Percentiles rank a stretch among this genome's conserved stretches.
Conservation (phyloP, 1,139 yeast species). For the Chernovozyma aurita region DNA sequence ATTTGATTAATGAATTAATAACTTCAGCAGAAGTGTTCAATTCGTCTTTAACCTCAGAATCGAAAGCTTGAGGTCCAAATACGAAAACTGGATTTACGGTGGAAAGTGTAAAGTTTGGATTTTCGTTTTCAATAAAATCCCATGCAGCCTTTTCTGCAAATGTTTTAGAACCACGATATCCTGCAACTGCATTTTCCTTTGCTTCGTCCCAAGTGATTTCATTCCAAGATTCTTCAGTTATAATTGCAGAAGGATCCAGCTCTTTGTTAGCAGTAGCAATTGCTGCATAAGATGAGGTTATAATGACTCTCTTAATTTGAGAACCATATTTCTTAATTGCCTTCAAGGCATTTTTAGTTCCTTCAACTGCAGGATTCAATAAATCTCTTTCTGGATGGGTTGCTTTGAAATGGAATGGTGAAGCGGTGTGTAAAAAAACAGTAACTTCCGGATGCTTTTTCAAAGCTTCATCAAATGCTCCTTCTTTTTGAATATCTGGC, state of each 20-base stretch:
- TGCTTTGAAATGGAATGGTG: conserved; percentile 31
- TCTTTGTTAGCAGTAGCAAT: conserved; percentile 13
- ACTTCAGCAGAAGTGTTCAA: conserved; percentile 17
- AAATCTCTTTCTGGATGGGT: conserved; percentile 36
- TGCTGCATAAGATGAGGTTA: conserved; percentile 14
- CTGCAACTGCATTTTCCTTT: conserved; percentile 15
- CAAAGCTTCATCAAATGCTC: conserved; percentile 33
- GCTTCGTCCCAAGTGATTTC: conserved; percentile 18
- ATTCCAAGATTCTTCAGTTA: conserved; percentile 15
- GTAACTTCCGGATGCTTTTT: conserved; percentile 23
- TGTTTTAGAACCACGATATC: conserved; percentile 31
- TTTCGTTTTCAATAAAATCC: conserved; percentile 13
- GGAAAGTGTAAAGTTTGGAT: conserved; percentile 14
- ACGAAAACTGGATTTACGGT: conserved; percentile 18
- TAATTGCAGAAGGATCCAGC: conserved; percentile 10
- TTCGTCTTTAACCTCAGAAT: conserved; percentile 11
- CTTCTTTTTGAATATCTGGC: conserved; percentile 25
- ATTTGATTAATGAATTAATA: conserved; percentile 15
- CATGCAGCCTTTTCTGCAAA: conserved; percentile 21
- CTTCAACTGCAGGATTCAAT: conserved; percentile 36
- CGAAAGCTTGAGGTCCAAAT: conserved; percentile 27
- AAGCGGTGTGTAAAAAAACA: conserved; percentile 27
- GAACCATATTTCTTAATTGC: conserved; percentile 23
- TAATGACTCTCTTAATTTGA: conserved; percentile 10
- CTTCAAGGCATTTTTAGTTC: conserved; percentile 29